These are phyloP conservation scores for Leucocoprinus leucothites DNA, from an alignment of 768 basidiomycete species.

Conservation along the genomic window DNA sequence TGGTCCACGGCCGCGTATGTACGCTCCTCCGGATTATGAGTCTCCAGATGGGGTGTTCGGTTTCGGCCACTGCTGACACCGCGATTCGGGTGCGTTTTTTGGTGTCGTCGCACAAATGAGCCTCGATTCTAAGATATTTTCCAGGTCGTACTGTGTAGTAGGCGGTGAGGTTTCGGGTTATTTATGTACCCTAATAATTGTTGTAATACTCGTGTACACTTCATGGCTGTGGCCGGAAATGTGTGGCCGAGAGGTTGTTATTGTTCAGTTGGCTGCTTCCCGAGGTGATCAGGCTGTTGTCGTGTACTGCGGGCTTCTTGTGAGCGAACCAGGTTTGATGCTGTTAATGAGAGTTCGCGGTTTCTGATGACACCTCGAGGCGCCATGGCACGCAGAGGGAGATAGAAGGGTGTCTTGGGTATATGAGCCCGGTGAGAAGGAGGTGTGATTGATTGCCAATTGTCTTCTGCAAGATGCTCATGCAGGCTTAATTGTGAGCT, in stretches of 20 bases:
- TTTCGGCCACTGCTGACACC: neutral
- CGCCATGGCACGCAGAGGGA: neutral
- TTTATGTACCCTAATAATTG: neutral
- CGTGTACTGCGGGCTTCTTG: no score
- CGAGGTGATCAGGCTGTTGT: no score
- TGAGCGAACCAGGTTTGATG: neutral
- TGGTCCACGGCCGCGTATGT: constrained; percentile 27
- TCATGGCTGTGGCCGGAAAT: neutral
- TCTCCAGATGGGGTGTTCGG: neutral
- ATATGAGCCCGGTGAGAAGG: no score
- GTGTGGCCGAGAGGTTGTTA: neutral
- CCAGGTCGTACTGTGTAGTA: no score
- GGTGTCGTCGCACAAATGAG: no score
- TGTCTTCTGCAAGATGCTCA: neutral
- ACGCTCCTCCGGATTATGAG: constrained; percentile 26
- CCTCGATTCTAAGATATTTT: no score
- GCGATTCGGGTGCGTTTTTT: no score
- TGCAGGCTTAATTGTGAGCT: constrained; percentile 1
- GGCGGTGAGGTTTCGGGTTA: neutral
- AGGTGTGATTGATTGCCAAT: neutral
- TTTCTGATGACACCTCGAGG: neutral
- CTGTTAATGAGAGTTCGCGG: neutral
- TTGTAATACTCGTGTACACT: neutral
- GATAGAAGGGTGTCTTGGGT: no score
- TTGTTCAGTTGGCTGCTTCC: neutral